phyloP scores from a whole-genome alignment of 148 eudicot species.

The Silene conica region DNA sequence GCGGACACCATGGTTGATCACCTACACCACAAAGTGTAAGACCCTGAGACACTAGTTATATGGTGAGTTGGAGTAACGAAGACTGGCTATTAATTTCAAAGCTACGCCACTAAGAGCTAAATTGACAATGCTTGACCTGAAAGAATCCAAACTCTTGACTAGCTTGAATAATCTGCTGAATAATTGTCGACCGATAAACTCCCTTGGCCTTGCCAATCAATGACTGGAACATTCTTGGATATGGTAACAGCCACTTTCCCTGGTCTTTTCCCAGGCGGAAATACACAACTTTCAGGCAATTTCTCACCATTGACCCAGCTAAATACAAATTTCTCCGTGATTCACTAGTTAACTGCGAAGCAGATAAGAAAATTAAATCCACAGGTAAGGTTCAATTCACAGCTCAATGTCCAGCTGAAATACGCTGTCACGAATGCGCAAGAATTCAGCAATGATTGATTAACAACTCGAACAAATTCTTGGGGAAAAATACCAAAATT shows the following conservation, averaged over 20 bases:
- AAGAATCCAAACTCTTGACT: slow-evolving; percentile 35
- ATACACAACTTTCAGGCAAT: no score
- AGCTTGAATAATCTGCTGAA: slow-evolving; percentile 31
- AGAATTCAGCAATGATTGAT: neutral
- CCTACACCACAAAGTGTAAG: slow-evolving; percentile 13
- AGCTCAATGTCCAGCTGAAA: neutral
- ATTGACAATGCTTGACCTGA: slow-evolving; percentile 21
- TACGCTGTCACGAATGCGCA: neutral
- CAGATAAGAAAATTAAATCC: neutral
- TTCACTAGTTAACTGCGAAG: neutral
- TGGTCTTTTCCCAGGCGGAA: no score
- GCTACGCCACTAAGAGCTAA: neutral
- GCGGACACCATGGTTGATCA: slow-evolving; percentile 39
- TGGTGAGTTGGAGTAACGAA: neutral
- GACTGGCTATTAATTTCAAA: neutral
- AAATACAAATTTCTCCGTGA: slow-evolving; percentile 28
- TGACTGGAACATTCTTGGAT: no score
- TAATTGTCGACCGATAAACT: neutral
- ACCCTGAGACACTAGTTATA: neutral
- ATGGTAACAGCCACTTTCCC: no score
- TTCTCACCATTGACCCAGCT: slow-evolving; percentile 31
- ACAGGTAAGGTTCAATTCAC: neutral
- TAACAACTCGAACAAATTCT: neutral
- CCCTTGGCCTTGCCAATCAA: neutral
- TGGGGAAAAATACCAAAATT: no score